Evolutionary conservation across 805 yeast genomes (phyloP), one percentile per base, ranked within the genome.

Genomic region (Barnettozyma salicaria): DNA sequence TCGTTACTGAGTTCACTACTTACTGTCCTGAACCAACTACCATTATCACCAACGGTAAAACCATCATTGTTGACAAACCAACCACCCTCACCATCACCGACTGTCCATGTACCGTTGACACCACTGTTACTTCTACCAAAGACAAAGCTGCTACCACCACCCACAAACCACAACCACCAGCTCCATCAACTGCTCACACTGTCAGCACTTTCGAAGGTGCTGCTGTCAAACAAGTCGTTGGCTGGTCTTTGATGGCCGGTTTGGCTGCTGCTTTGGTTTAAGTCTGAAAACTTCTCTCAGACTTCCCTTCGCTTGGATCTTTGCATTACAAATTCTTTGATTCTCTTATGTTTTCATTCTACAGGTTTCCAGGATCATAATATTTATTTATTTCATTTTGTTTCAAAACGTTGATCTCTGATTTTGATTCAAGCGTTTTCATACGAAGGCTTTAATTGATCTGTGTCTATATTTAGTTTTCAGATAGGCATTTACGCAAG

Each of bases 11-110:
- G 56, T 72, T 67, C 74, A 76, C 83, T 65, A 83, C 94, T 53
- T 83, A 79, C 81, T 84, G 94, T 66, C 94, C 95, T 61, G 66
- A 56, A 46, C 64, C 94, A 36, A 85, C 95, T 52, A 64, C 72
- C 43, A 54, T 84, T 43, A 69, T 67, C 47, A 75, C 78, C 62
- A 79, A 78, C 73, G 71, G 70, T 70, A 59, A 60, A 60, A 81
- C 90, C 58, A 72, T 76, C 76, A 76, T 82, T 49, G 87, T 80
- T 58, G 76, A 89, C 44, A 79, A 62, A 54, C 78, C 90, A 44
- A 81, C 90, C 61, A 84, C 94, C 51, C 64, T 85, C 55, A 84
- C 92, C 61, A 72, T 84, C 75, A 81, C 94, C 55, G 80, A 85
- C 72, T 78, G 84, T 65, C 89, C 89, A 60, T 85, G 95, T 72